phyloP scores from a whole-genome alignment of 1,284 basidiomycete species.

The Microbotryomycetes sp. region DNA sequence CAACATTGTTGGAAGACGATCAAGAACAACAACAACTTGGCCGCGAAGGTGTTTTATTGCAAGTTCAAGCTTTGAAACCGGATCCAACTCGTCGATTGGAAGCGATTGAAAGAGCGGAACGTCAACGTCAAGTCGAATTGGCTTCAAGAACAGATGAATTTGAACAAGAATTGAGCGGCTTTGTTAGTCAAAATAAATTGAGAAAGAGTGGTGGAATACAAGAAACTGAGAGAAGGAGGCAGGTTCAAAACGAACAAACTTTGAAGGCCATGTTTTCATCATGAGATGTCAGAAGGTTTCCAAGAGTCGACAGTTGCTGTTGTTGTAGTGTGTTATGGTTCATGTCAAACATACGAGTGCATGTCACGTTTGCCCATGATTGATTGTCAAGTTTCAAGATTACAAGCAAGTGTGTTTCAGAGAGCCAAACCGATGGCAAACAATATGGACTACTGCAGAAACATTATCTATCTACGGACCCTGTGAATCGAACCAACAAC shows the following conservation, averaged over 20 bases:
- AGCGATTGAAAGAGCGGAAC: conserved; percentile 81
- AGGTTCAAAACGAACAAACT: conserved; percentile 71
- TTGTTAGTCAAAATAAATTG: conserved; percentile 74
- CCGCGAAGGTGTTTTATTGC: conserved; percentile 59
- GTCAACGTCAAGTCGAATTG: conserved; percentile 65
- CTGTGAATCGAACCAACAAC: no score
- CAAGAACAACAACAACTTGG: conserved; percentile 46
- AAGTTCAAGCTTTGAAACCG: conserved; percentile 72
- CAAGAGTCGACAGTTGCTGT: no score
- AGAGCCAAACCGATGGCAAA: no score
- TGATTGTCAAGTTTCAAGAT: no score
- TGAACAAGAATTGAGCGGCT: conserved; percentile 69
- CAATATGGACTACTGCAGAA: no score
- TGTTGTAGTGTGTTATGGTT: no score
- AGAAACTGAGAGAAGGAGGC: conserved; percentile 76
- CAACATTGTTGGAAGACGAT: conserved; percentile 43
- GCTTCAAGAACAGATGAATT: conserved; percentile 67
- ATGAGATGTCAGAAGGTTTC: no score
- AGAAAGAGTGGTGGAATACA: conserved; percentile 92
- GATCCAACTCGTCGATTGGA: conserved; percentile 70
- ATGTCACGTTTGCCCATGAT: no score
- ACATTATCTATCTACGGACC: neutral
- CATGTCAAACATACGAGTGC: no score
- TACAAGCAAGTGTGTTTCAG: neutral
- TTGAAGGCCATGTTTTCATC: conserved; percentile 73